Conservation (phyloP, 1,284 basidiomycete genomes). For the Cryptococcus floricola region DNA sequence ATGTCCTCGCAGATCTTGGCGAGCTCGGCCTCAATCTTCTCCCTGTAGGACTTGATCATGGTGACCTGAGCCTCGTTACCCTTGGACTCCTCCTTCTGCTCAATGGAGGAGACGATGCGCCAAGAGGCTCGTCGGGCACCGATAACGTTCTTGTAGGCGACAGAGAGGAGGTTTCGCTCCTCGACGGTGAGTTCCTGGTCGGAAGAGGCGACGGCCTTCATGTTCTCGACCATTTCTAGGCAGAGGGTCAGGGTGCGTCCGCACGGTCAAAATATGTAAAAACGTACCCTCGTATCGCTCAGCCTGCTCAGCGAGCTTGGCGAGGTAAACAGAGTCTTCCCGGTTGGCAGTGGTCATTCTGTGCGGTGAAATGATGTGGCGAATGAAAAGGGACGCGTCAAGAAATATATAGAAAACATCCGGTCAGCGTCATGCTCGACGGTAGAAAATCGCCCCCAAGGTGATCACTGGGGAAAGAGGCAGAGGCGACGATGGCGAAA, state of each 20-base stretch:
- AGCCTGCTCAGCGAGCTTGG: constrained; percentile 98
- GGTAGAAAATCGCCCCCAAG: too few species aligned
- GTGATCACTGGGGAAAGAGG: too few species aligned
- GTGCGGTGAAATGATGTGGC: background rate
- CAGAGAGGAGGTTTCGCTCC: constrained; percentile 97
- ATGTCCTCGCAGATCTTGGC: constrained; percentile 99
- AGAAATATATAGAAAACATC: background rate
- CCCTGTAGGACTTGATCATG: constrained; percentile 98
- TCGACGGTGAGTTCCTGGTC: constrained; percentile 98
- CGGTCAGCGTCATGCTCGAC: background rate
- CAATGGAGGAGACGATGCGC: constrained; percentile 98
- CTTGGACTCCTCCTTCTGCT: constrained; percentile 99
- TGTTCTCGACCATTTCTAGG: constrained; percentile 96
- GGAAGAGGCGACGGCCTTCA: constrained; percentile 95
- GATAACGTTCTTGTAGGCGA: constrained; percentile 99
- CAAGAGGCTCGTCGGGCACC: constrained; percentile 98
- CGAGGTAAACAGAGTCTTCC: constrained; percentile 97
- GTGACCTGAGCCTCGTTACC: constrained; percentile 95
- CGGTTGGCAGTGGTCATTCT: constrained; percentile 53
- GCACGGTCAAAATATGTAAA: constrained; percentile 9
- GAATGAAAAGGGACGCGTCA: background rate
- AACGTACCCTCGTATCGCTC: constrained; percentile 88
- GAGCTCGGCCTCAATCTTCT: constrained; percentile 97
- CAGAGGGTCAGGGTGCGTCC: constrained; percentile 8
- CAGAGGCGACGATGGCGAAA: too few species aligned